Evolutionary conservation across 1,284 basidiomycete genomes (phyloP), one percentile per base, ranked within the genome.

Genomic region (Apiotrichum akiyoshidainum): DNA sequence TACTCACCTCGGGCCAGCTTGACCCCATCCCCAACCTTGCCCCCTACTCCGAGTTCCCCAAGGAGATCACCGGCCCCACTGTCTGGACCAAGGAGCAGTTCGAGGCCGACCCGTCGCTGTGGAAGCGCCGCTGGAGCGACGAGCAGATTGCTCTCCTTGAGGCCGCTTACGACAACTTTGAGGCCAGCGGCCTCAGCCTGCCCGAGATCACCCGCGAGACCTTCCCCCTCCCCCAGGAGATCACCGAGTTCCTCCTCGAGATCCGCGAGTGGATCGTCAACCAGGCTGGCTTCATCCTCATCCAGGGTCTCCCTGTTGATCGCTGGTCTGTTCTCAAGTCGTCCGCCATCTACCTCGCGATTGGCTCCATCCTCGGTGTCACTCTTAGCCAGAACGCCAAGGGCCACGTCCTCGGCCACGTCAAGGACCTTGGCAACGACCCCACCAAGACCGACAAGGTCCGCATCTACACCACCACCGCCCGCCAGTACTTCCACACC

Each of bases 391-490:
- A 79, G 57, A 79, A 79, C 60, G 64, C 69, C 12, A 73, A 73
- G 55, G 78, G 77, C 1, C 78, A 80, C 63, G 66, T 79, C 21
- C 67, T 79, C 11, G 79, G 79, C 3, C 79, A 80, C 57, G 79
- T 80, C 64, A 78, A 48, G 46, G 68, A 73, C 51, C 61, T 80
- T 10, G 79, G 79, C 21, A 78, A 78, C 58, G 78, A 80, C 55
- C 76, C 78, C 0, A 80, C 76, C 6, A 71, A 79, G 55, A 80
- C 77, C 50, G 68, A 79, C 69, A 79, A 79, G 65, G 77, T 80
- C 17, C 65, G 79, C 17, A 80, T 79, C 64, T 80, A 80, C 69
- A 72, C 70, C 37, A 80, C 78, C 42, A 71, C 77, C 22, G 78
- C 78, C 1, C 65, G 73, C 13, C 78, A 79, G 59, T 79, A 74